phyloP scores from a whole-genome alignment of 2,329 filamentous ascomycete species.

The Fusarium lateritium region DNA sequence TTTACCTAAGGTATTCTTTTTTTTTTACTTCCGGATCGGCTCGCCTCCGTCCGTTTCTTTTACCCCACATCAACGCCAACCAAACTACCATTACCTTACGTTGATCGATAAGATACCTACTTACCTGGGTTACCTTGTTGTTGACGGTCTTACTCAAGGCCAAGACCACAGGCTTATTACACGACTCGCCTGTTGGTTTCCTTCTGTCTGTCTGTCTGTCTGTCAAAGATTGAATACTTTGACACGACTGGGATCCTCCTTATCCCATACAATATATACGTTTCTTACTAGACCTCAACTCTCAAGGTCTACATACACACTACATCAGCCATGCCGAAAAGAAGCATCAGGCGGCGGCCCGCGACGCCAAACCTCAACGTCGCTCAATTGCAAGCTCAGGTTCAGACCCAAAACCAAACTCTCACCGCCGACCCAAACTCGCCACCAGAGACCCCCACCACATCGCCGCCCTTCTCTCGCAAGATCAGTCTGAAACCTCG shows the following conservation, averaged over 20 bases:
- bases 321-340: constrained; percentile 52
- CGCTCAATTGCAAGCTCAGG: constrained; percentile 37
- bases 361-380: constrained; percentile 60
- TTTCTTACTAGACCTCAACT: constrained; percentile 38
- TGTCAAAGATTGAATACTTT: constrained; percentile 3
- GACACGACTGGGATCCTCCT: constrained; percentile 15
- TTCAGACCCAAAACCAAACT: constrained; percentile 45
- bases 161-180: constrained; percentile 2
- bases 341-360: constrained; percentile 55
- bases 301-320: constrained; percentile 17
- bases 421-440: constrained; percentile 60
- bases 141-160: constrained; percentile 25
- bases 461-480: constrained; percentile 54
- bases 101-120: constrained; percentile 50
- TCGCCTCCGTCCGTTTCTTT: constrained; percentile 33
- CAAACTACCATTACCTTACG: constrained; percentile 27
- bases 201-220: neutral
- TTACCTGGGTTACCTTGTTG: constrained; percentile 13
- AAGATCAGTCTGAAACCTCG: constrained; percentile 53
- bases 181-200: constrained; percentile 5
- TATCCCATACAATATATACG: constrained; percentile 46
- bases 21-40: constrained; percentile 31
- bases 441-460: constrained; percentile 64
- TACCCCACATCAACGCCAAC: constrained; percentile 51
- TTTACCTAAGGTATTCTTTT: neutral